Evolutionary conservation across 1,284 basidiomycete genomes (phyloP), one percentile per base, ranked within the genome.

Genomic region (Cutaneotrichosporon cyanovorans): DNA sequence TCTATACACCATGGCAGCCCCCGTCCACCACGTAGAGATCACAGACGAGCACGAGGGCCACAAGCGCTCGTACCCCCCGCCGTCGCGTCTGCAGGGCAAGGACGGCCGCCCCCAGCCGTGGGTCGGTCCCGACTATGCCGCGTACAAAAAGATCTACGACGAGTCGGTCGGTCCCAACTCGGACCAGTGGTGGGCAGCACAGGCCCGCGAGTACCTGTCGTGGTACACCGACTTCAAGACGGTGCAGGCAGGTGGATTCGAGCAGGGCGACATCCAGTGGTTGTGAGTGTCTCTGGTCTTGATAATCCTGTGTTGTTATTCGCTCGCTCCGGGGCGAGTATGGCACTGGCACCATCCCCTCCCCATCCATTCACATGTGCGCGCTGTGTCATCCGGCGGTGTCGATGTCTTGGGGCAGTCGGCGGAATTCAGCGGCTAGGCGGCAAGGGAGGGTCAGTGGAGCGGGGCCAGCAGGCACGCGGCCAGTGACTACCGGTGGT

Each of bases 161-260:
- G 71, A 81, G 73, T 86, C 86, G 12, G 68, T 89, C 37, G 86
- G 85, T 38, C 75, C 81, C 45, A 76, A 81, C 57, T 82, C 82
- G 22, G 85, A 90, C 61, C 75, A 78, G 57, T 96, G 87, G 84
- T 96, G 90, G 90, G 81, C 80, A 44, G 80, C 83, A 83, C 78
- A 81, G 63, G 93, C 92, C 2, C 78, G 77, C 51, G 81, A 90
- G 58, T 81, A 79, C 22, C 76, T 98, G 28, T 76, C 86, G 71
- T 98, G 93, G 92, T 84, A 91, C 68, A 79, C 83, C 25, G 87
- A 87, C 25, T 98, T 97, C 79, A 78, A 83, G 57, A 92, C 84
- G 21, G 90, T 97, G 47, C 76, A 83, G 58, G 77, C 86, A 9
- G 93, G 95, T 40, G 77, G 78, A 28, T 97, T 97, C 66, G 77